Percentiles rank a stretch among this genome's conserved stretches.
These are phyloP conservation scores for Trichosporon ovoides DNA, from an alignment of 1,284 basidiomycete genomes.

Conservation along the genomic window DNA sequence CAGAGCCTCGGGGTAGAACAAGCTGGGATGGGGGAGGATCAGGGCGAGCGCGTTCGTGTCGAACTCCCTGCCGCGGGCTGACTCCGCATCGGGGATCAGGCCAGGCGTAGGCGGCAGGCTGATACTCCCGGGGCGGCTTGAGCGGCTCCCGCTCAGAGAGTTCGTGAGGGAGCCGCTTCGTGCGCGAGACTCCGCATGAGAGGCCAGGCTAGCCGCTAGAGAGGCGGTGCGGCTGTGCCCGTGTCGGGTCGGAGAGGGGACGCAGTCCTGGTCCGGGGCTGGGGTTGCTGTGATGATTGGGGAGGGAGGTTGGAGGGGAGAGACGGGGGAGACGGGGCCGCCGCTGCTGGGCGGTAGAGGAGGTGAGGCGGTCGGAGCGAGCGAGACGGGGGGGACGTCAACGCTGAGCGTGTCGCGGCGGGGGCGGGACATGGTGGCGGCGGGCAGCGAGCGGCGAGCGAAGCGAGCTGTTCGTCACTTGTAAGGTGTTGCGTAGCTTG, in stretches of 20 bases:
- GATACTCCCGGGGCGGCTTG: neutral
- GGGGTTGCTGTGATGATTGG: neutral
- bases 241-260: neutral
- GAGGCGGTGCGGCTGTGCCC: conserved; percentile 1
- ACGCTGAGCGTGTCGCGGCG: neutral
- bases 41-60: conserved; percentile 65
- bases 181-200: neutral
- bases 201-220: neutral
- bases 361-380: neutral
- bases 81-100: conserved; percentile 11
- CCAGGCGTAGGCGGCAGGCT: conserved; percentile 23
- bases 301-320: neutral
- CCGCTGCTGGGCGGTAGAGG: neutral
- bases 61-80: neutral
- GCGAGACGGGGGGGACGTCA: neutral
- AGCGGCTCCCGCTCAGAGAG: no score
- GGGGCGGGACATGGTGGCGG: conserved; percentile 1
- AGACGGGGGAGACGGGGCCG: neutral
- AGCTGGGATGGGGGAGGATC: conserved; percentile 59
- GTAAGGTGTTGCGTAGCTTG: no score
- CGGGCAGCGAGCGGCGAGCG: no score
- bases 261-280: neutral
- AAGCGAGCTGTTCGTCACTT: no score
- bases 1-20: conserved; percentile 65
- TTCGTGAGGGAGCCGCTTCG: neutral